Percentiles rank a stretch among this genome's conserved stretches.
phyloP scores from a whole-genome alignment of 2,329 filamentous ascomycete genomes.

The Podosphaera fusca region DNA sequence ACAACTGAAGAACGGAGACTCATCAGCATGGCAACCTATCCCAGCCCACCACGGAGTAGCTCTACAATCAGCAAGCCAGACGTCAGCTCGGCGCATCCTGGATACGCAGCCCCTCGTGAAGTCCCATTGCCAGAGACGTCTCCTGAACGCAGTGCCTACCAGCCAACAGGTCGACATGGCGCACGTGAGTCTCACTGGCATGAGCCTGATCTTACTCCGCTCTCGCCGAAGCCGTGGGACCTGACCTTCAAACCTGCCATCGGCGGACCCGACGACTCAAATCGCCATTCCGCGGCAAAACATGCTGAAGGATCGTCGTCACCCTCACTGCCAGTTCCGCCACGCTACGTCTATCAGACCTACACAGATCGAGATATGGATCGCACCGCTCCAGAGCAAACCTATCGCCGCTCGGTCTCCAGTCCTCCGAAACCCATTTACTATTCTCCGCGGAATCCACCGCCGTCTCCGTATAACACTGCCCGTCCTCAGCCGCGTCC shows the following conservation, averaged over 20 bases:
- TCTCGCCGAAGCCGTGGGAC: constrained; percentile 2
- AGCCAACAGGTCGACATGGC: not conserved
- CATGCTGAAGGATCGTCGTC: not conserved
- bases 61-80: constrained; percentile 4
- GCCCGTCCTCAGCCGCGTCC: constrained; percentile 10
- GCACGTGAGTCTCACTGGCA: not conserved
- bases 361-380: not conserved
- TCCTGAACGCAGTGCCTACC: not conserved
- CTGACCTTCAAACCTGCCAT: constrained; percentile 1
- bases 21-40: constrained; percentile 2
- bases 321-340: not conserved
- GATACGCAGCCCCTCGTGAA: not conserved
- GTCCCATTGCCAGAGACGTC: not conserved
- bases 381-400: not conserved
- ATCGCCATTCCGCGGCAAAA: not conserved
- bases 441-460: constrained; percentile 9
- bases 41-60: constrained; percentile 6
- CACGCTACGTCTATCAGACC: not conserved
- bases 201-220: not conserved
- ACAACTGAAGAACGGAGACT: not conserved
- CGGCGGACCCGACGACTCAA: not conserved
- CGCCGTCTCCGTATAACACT: constrained; percentile 9
- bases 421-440: constrained; percentile 5
- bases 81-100: not conserved
- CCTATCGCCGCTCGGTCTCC: not conserved